Evolutionary conservation across 75 land plant species (phyloP), one percentile per base, ranked within the genome.

Genomic region (Azolla pinnata): DNA sequence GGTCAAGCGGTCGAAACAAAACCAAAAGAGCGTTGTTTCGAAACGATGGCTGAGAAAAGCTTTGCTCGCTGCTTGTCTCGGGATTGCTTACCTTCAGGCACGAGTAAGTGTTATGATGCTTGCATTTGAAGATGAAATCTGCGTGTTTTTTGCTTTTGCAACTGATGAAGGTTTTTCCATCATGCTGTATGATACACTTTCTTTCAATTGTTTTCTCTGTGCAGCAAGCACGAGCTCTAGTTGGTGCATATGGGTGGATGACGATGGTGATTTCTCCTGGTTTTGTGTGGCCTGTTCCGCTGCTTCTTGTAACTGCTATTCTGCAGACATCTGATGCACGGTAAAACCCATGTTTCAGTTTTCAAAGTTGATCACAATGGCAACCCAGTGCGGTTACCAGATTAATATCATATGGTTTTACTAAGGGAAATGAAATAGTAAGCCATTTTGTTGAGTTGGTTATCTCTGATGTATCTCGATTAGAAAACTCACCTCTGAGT

Each of bases 211-310:
- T 20, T 9, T 61, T 47, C 57, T 51, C 40, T 47, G 9, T 66
- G 71, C 74, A 77, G 81, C 46, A 54, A 28, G 61, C 62, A 24
- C 59, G 49, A 21, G 16, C 29, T 24, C 32, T 81, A 14, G 69
- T 54, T 48, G 31, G 53, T 29, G 77, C 77, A 14, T 77, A 73
- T 64, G 84, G 80, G 7, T 28, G 28, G 2, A 51, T 35, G 32
- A 47, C 60, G 1, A 35, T 77, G 10, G 42, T 62, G 12, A 26
- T 67, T 33, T 72, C 84, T 23, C 84, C 81, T 14, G 74, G 59
- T 0, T 60, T 68, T 19, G 61, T 61, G 1, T 81, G 84, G 84
- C 35, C 64, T 8, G 74, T 79, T 9, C 77, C 77, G 14, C 10
- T 74, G 23, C 66, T 81, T 0, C 21, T 77, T 2, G 65, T 32